Evolutionary conservation across 805 yeast species (phyloP), one percentile per base, ranked within the genome.

Genomic region (Yarrowia sp.): DNA sequence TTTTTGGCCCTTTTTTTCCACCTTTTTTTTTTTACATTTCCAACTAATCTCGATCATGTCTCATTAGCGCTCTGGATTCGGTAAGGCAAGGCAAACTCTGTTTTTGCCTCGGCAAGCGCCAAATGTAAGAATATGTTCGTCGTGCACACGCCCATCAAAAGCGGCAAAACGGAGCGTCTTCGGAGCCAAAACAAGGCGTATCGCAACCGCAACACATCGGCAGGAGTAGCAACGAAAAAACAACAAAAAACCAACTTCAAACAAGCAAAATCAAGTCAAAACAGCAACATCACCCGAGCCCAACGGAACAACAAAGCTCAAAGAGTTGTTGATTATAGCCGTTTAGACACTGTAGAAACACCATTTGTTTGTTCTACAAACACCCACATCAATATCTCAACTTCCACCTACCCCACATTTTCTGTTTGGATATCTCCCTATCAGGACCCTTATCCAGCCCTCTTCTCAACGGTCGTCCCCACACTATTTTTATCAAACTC

Each of bases 391-490:
- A 18, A 5, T 8, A 4, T 17, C 28, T 9, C 22, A 18, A 13
- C 9, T 41, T 22, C 32, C 7, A 2, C 14, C 32, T 31, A 22
- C 28, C 53, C 53, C 28, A 22, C 28, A 31, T 32, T 9, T 15
- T n/a, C 13, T 48, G 28, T 32, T 48, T 48, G n/a, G 10, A 31
- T 10, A 15, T 44, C 13, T 33, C 53, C 53, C 31, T 10, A 15
- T 32, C 22, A 48, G 31, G 39, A 17, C 39, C 39, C 50, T 31
- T 44, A 28, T 28, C 35, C 50, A 44, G 50, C 35, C 50, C n/a
- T n/a, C n/a, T n/a, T n/a, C 51, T 48, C 53, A 48, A 48, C 53
- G 53, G 53, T 17, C 51, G 8, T 33, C 53, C 53, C 53, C 53
- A 48, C 53, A 48, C 15, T 35, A 4, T 9, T 35, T 33, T 31